Evolutionary conservation across 176 grass and related monocot genomes (phyloP).

Genomic region (Poa pratensis): DNA sequence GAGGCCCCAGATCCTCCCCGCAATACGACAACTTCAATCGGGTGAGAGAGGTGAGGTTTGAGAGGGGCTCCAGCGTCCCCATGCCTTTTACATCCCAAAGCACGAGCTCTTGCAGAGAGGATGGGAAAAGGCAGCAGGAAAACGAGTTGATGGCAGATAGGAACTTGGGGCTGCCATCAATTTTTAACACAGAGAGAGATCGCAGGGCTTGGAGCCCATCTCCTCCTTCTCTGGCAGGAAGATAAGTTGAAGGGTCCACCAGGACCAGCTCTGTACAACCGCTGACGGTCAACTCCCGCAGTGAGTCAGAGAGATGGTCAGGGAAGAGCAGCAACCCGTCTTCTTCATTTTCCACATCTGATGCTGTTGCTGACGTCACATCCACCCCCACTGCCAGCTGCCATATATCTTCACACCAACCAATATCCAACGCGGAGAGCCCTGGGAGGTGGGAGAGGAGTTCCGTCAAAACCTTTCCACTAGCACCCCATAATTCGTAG

Average conservation of each 20-base stretch:
- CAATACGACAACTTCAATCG: background rate
- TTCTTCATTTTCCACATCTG: background rate
- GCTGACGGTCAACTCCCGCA: no score
- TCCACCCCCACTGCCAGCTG: background rate
- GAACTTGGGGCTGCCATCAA: background rate
- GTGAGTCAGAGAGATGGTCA: background rate
- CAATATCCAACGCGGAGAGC: background rate
- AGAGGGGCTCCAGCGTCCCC: background rate
- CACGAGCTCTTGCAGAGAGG: background rate
- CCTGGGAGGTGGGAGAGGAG: constrained; percentile 19
- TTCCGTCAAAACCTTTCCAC: background rate
- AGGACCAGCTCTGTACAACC: no score
- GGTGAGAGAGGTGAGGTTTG: background rate
- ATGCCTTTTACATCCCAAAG: background rate
- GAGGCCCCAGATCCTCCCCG: background rate
- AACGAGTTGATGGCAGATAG: background rate
- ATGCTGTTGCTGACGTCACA: background rate
- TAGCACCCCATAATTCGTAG: accelerated
- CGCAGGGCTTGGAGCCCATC: background rate
- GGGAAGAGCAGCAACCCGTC: background rate
- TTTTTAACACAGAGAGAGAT: accelerated
- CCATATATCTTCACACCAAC: background rate
- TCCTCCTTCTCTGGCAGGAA: background rate
- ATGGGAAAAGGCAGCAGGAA: background rate
- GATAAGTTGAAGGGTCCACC: background rate